phyloP scores from a whole-genome alignment of 2,329 filamentous ascomycete genomes.

The Pestalotiopsis sp. region DNA sequence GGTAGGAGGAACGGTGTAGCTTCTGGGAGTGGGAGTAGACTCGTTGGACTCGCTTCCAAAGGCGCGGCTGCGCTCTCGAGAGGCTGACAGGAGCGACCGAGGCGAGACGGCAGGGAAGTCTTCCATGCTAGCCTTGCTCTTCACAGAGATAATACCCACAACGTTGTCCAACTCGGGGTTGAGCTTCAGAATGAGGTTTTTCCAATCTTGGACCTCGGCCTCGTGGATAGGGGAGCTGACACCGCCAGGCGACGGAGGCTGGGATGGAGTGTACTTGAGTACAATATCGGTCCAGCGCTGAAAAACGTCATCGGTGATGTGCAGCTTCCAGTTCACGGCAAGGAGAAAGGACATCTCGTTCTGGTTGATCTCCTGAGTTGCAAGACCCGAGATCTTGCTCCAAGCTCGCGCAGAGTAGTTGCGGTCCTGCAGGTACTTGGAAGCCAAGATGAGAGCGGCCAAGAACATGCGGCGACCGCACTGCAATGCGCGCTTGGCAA shows the following conservation, averaged over 20 bases:
- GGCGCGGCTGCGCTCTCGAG: constrained; percentile 36
- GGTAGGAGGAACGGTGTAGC: constrained; percentile 41
- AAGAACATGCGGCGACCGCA: constrained; percentile 98
- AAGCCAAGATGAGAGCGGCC: constrained; percentile 89
- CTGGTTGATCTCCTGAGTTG: constrained; percentile 90
- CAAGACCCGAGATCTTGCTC: constrained; percentile 99
- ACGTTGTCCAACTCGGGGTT: constrained; percentile 62
- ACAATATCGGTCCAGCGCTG: constrained; percentile 94
- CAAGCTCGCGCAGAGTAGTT: constrained; percentile 97
- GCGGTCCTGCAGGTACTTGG: constrained; percentile 96
- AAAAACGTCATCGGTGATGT: constrained; percentile 87
- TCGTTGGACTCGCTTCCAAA: constrained; percentile 41
- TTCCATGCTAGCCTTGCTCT: constrained; percentile 29
- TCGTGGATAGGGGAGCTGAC: constrained; percentile 41
- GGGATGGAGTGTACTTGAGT: constrained; percentile 75
- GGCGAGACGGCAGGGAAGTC: constrained; percentile 42
- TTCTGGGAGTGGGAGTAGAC: constrained; percentile 43
- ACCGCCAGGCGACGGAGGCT: constrained; percentile 57
- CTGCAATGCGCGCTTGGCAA: constrained; percentile 79
- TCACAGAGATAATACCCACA: constrained; percentile 48
- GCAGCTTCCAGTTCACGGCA: constrained; percentile 91
- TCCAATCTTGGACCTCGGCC: constrained; percentile 58
- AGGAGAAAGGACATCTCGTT: constrained; percentile 92
- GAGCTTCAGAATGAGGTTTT: constrained; percentile 58
- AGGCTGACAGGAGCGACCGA: constrained; percentile 46